Evolutionary conservation across 2,329 filamentous ascomycete species (phyloP).

Genomic region (Tolypocladium pustulatum): DNA sequence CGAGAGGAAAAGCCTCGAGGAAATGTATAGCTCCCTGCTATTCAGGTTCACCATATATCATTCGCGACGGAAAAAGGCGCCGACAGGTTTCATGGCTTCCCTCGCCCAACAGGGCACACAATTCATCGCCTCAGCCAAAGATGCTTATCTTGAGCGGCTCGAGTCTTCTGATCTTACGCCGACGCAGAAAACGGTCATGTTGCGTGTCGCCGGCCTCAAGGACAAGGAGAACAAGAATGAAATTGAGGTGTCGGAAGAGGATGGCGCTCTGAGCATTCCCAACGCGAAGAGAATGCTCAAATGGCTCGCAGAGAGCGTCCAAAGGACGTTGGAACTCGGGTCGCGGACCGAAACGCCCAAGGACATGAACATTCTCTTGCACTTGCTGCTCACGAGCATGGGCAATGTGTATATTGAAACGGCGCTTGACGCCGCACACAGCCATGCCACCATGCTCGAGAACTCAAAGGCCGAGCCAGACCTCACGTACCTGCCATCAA

Average conservation of each 20-base stretch:
- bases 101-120: slow-evolving; percentile 85
- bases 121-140: slow-evolving; percentile 75
- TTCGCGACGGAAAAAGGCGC: slow-evolving; percentile 73
- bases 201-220: slow-evolving; percentile 78
- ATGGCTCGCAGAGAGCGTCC: slow-evolving; percentile 92
- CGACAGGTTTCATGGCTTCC: slow-evolving; percentile 86
- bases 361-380: slow-evolving; percentile 77
- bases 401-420: slow-evolving; percentile 70
- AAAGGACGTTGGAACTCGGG: slow-evolving; percentile 82
- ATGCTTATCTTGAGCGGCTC: slow-evolving; percentile 80
- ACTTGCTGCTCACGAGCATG: slow-evolving; percentile 76
- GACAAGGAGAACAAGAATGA: slow-evolving; percentile 69
- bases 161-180: slow-evolving; percentile 81
- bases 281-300: slow-evolving; percentile 97
- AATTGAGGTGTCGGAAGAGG: slow-evolving; percentile 82
- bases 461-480: slow-evolving; percentile 77
- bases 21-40: slow-evolving; percentile 79
- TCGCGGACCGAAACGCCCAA: slow-evolving; percentile 83
- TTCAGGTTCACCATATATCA: slow-evolving; percentile 98
- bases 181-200: slow-evolving; percentile 82
- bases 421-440: slow-evolving; percentile 57
- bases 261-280: slow-evolving; percentile 71
- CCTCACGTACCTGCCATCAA: slow-evolving; percentile 66
- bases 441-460: slow-evolving; percentile 68
- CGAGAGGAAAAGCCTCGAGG: slow-evolving; percentile 60